These are phyloP conservation scores for Cyberlindnera mycetangii DNA, from an alignment of 805 yeast species.

Conservation along the genomic window DNA sequence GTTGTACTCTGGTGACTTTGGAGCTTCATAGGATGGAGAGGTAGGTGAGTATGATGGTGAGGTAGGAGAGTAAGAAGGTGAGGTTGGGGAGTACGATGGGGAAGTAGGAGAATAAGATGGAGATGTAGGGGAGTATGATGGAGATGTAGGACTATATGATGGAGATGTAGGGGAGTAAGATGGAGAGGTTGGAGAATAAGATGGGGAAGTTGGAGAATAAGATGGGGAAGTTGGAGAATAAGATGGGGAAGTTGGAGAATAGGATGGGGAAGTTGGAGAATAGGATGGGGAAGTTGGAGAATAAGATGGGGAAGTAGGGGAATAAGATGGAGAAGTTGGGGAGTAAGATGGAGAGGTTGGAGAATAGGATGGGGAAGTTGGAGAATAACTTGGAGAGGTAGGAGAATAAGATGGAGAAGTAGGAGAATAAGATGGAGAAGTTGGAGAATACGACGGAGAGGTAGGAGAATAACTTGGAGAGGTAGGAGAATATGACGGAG, in stretches of 20 bases:
- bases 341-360: constrained; percentile 80
- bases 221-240: constrained; percentile 55
- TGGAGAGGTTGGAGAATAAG: constrained; percentile 66
- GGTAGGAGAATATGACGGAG: constrained; percentile 76
- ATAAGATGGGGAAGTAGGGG: constrained; percentile 67
- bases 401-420: constrained; percentile 83
- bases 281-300: constrained; percentile 76
- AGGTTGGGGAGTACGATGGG: constrained; percentile 43
- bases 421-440: constrained; percentile 67
- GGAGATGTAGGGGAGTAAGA: constrained; percentile 61
- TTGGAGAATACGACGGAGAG: constrained; percentile 76
- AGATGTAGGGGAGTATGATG: constrained; percentile 38
- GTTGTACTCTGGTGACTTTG: constrained; percentile 18
- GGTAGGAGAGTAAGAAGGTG: constrained; percentile 38
- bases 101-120: constrained; percentile 45
- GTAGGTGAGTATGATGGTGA: constrained; percentile 20
- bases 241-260: constrained; percentile 62
- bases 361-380: constrained; percentile 75
- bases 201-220: constrained; percentile 47
- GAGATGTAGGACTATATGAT: constrained; percentile 42
- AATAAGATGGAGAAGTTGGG: constrained; percentile 72
- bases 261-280: constrained; percentile 50
- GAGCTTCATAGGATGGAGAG: constrained; percentile 18
- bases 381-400: constrained; percentile 66
- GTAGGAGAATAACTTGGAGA: constrained; percentile 64